Conservation (phyloP, 1,284 basidiomycete species). For the Moniliophthora roreri region DNA sequence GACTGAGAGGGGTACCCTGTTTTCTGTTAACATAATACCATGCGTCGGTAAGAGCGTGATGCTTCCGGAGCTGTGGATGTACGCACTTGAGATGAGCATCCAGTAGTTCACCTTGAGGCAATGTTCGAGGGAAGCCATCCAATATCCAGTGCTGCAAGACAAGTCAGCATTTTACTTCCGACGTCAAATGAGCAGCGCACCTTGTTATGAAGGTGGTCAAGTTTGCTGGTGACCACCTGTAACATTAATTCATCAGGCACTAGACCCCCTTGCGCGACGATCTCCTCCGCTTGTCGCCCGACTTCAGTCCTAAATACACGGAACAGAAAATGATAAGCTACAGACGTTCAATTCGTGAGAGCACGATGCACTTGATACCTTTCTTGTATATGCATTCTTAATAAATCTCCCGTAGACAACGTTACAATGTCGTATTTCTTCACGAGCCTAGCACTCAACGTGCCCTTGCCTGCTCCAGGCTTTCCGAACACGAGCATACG, state of each 20-base stretch:
- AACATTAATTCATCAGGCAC: conserved; percentile 80
- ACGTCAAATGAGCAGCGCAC: conserved; percentile 32
- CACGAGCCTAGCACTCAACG: conserved; percentile 69
- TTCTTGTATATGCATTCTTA: conserved; percentile 78
- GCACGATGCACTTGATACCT: conserved; percentile 33
- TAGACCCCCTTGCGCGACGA: conserved; percentile 75
- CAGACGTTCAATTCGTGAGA: not conserved
- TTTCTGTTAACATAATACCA: not conserved
- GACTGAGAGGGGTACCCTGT: conserved; percentile 5
- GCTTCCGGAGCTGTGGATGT: not conserved
- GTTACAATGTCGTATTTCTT: conserved; percentile 75
- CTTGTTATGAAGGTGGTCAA: conserved; percentile 67
- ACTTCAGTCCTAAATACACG: conserved; percentile 54
- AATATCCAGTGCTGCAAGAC: conserved; percentile 80
- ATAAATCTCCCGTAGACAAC: conserved; percentile 78
- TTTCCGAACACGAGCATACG: conserved; percentile 85
- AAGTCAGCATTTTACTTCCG: not conserved
- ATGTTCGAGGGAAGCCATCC: conserved; percentile 95
- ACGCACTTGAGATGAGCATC: conserved; percentile 71
- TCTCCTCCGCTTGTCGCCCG: conserved; percentile 69
- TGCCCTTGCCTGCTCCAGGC: conserved; percentile 81
- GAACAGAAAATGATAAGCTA: not conserved
- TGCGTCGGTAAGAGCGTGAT: not conserved
- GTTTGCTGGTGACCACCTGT: conserved; percentile 68
- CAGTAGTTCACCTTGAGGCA: conserved; percentile 85